phyloP scores from a whole-genome alignment of 225 moss, liverwort and hornwort species.

The Physcomitrium patens region DNA sequence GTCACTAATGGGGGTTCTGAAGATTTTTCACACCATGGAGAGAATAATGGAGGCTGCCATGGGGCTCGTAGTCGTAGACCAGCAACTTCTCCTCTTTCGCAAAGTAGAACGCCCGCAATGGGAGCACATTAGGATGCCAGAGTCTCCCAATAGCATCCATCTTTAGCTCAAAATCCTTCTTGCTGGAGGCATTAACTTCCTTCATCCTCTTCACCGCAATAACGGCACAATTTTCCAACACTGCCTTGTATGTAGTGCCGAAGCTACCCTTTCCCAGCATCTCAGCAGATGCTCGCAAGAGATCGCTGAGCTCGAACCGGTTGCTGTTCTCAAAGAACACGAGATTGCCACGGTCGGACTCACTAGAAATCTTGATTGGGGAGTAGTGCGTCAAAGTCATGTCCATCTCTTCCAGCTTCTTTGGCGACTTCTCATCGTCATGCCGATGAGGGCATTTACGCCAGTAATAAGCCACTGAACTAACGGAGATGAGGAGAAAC shows the following conservation, averaged over 20 bases:
- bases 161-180: slow-evolving; percentile 75
- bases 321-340: slow-evolving; percentile 58
- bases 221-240: slow-evolving; percentile 61
- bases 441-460: slow-evolving; percentile 41
- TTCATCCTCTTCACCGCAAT: slow-evolving; percentile 81
- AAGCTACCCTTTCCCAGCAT: slow-evolving; percentile 84
- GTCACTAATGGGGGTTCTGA: not conserved
- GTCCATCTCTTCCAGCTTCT: slow-evolving; percentile 51
- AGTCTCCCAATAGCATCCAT: slow-evolving; percentile 70
- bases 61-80: slow-evolving; percentile 69
- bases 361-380: slow-evolving; percentile 34
- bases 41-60: slow-evolving; percentile 64
- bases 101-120: slow-evolving; percentile 74
- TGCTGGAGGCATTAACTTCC: slow-evolving; percentile 58
- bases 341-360: slow-evolving; percentile 64
- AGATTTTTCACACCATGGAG: slow-evolving; percentile 54
- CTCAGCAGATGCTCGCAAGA: slow-evolving; percentile 79
- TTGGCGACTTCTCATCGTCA: slow-evolving; percentile 34
- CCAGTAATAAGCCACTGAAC: slow-evolving; percentile 64
- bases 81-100: slow-evolving; percentile 82
- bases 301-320: slow-evolving; percentile 63
- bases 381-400: slow-evolving; percentile 40
- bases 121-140: slow-evolving; percentile 69
- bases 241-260: slow-evolving; percentile 78
- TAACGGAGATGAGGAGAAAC: slow-evolving; percentile 59